Conservation (phyloP, 2,329 filamentous ascomycete genomes). For the Cercospora beticola region DNA sequence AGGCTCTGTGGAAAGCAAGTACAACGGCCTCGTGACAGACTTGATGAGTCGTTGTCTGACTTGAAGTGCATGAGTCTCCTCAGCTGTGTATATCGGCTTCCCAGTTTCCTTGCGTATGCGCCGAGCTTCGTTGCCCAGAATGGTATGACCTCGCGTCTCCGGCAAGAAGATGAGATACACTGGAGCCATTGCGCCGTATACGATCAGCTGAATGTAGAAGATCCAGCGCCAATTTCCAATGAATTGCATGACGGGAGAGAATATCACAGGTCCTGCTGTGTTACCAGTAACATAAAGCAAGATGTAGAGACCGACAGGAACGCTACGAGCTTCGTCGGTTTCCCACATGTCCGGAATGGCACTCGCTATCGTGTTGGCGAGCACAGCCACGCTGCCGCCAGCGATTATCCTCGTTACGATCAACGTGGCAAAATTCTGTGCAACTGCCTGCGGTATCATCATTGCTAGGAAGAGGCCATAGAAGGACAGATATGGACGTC, state of each 20-base stretch:
- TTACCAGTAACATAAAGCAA: slow-evolving; percentile 37
- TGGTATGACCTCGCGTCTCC: slow-evolving; percentile 50
- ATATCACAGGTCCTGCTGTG: slow-evolving; percentile 40
- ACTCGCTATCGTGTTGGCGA: slow-evolving; percentile 40
- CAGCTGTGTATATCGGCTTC: slow-evolving; percentile 33
- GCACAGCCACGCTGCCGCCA: slow-evolving; percentile 39
- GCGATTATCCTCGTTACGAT: slow-evolving; percentile 41
- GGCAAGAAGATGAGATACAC: slow-evolving; percentile 44
- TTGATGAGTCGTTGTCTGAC: slow-evolving; percentile 38
- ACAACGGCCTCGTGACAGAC: slow-evolving; percentile 33
- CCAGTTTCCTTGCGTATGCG: slow-evolving; percentile 36
- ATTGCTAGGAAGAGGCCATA: slow-evolving; percentile 41
- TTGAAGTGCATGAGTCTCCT: slow-evolving; percentile 39
- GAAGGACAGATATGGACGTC: slow-evolving; percentile 32
- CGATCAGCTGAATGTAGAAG: slow-evolving; percentile 45
- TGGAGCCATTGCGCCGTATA: slow-evolving; percentile 46
- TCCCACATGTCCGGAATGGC: slow-evolving; percentile 44
- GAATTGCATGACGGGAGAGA: slow-evolving; percentile 37
- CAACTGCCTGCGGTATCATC: slow-evolving; percentile 43
- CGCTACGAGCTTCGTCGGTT: slow-evolving; percentile 33
- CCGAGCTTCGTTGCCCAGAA: slow-evolving; percentile 44
- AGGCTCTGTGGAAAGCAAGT: slow-evolving; percentile 51
- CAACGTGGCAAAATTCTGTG: slow-evolving; percentile 42
- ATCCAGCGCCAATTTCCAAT: slow-evolving; percentile 42
- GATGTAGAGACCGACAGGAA: slow-evolving; percentile 41